Evolutionary conservation across 306 rosid genomes (phyloP), one percentile per base, ranked within the genome.

Genomic region (Arachis stenosperma): DNA sequence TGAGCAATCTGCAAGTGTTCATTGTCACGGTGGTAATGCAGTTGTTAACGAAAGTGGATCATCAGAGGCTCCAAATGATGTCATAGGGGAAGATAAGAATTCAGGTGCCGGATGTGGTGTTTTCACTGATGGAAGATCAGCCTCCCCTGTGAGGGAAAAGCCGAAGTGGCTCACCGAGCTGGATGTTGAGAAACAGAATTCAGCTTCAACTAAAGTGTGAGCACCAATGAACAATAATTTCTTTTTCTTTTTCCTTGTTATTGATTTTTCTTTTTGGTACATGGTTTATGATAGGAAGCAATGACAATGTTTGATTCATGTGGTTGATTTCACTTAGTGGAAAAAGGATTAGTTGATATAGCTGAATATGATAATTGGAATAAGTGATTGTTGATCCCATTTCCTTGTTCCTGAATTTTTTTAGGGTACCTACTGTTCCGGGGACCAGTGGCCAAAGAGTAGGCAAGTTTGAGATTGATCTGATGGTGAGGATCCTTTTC

Each of bases 401-500:
- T 41, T 56, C 10, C 33, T 54, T 65, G 63, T 69, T 81, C 65
- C 60, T 71, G 47, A 67, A 66, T 61, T 63, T 77, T 77, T 53
- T 65, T 56, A 88, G 92, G 86, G 59, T 64, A 66, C 29, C 79
- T 37, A 50, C 67, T 75, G 63, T 51, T 40, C 54, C 17, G 27
- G 82, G 70, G 83, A 61, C 55, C 60, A 72, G 55, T 13, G 78
- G 62, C 59, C 80, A 77, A 56, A 81, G 76, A 74, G 82, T 55
- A 48, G 84, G 81, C 82, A 84, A 50, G 69, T 83, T 88, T 50
- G 81, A 81, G 64, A 83, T 91, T 65, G 97, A 88, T 81, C 81
- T 87, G 81, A 88, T 85, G 97, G 97, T 91, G 82, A 87, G 88
- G 50, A 65, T 72, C 60, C 55, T 64, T 65, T 64, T 62, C 62